Evolutionary conservation across 768 basidiomycete genomes (phyloP).

Genomic region (Suillus weaverae): DNA sequence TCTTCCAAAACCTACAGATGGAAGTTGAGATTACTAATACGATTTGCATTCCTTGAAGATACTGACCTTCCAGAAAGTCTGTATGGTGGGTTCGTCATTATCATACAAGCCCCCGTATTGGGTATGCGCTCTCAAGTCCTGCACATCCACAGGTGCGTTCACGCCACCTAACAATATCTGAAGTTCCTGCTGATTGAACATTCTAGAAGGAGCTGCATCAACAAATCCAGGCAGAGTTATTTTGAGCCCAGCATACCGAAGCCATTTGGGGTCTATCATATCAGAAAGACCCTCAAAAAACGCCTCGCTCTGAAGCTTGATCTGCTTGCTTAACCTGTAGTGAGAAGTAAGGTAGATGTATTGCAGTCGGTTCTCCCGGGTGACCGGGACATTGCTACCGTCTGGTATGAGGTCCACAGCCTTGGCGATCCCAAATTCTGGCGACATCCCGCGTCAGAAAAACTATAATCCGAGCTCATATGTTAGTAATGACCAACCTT

Average conservation of each 20-base stretch:
- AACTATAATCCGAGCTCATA: neutral
- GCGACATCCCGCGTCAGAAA: constrained; percentile 2
- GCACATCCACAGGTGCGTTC: constrained; percentile 79
- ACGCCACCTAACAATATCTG: constrained; percentile 90
- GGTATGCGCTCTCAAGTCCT: constrained; percentile 76
- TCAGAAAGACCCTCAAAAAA: constrained; percentile 93
- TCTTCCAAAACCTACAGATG: constrained; percentile 63
- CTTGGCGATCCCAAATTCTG: constrained; percentile 81
- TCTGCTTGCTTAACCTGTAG: constrained; percentile 87
- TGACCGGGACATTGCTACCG: constrained; percentile 82
- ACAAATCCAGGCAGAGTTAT: neutral
- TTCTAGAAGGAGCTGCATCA: constrained; percentile 44
- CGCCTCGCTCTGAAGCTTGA: constrained; percentile 76
- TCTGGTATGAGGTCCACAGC: constrained; percentile 78
- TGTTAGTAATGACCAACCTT: constrained; percentile 54
- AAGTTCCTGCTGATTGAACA: constrained; percentile 97
- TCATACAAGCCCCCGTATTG: constrained; percentile 82
- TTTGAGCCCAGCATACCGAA: constrained; percentile 46
- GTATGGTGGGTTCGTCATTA: constrained; percentile 67
- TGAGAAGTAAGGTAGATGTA: constrained; percentile 91
- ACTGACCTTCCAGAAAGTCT: constrained; percentile 77
- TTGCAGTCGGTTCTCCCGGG: constrained; percentile 82
- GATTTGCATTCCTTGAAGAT: constrained; percentile 1
- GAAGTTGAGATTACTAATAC: neutral
- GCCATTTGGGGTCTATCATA: constrained; percentile 90